These are phyloP conservation scores for Rhizopus stolonifer DNA, from an alignment of 371 early-diverging fungal species.

Conservation along the genomic window DNA sequence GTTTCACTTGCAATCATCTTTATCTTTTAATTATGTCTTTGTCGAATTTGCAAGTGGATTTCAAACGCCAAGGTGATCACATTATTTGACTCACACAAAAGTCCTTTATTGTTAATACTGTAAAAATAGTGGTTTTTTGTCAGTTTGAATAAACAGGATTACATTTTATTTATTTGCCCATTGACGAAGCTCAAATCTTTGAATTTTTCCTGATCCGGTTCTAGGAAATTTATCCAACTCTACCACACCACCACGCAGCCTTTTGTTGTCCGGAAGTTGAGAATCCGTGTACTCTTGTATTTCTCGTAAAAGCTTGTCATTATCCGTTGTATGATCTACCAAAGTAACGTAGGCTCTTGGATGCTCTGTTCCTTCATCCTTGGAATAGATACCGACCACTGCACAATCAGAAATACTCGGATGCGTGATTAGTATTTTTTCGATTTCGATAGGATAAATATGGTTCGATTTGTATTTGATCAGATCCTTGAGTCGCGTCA, in stretches of 20 bases:
- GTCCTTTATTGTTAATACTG: too few species aligned
- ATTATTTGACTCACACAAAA: too few species aligned
- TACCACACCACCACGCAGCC: conserved; percentile 69
- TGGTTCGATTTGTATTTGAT: conserved; percentile 74
- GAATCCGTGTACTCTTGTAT: conserved; percentile 53
- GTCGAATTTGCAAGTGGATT: too few species aligned
- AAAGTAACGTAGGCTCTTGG: conserved; percentile 68
- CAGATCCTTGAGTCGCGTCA: conserved; percentile 72
- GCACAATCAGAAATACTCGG: conserved; percentile 68
- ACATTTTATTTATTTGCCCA: too few species aligned
- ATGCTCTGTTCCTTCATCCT: conserved; percentile 56
- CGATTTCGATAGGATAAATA: conserved; percentile 69
- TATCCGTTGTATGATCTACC: conserved; percentile 5
- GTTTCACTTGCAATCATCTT: too few species aligned
- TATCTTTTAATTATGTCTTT: too few species aligned
- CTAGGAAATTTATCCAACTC: conserved; percentile 71
- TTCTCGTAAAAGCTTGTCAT: conserved; percentile 38
- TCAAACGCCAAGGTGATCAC: too few species aligned
- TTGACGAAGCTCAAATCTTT: conserved; percentile 6
- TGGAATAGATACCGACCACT: conserved; percentile 53
- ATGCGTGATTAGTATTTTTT: conserved; percentile 52
- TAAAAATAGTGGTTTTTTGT: too few species aligned
- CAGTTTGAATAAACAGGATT: too few species aligned
- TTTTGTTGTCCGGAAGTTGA: conserved; percentile 67
- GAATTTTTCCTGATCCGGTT: conserved; percentile 33